Percentiles rank a stretch among this genome's conserved stretches.
Conservation (phyloP, 495 filamentous ascomycete genomes). For the Daldinia loculata region DNA sequence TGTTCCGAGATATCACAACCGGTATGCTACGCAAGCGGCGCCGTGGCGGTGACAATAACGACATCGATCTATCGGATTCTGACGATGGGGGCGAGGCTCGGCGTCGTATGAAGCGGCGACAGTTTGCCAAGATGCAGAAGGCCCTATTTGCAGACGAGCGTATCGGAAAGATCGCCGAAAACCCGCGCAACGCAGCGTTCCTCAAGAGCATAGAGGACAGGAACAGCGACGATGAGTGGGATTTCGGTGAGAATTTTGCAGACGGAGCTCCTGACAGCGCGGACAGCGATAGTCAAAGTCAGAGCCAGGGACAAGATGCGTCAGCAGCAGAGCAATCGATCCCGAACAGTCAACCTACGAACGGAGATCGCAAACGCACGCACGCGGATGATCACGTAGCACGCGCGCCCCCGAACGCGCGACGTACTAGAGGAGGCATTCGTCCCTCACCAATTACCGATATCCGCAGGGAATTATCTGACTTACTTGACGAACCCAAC, state of each 20-base stretch:
- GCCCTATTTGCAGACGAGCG: slow-evolving; percentile 90
- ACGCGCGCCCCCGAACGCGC: slow-evolving; percentile 64
- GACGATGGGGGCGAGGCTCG: slow-evolving; percentile 83
- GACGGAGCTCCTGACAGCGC: slow-evolving; percentile 56
- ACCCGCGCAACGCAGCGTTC: slow-evolving; percentile 91
- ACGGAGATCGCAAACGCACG: slow-evolving; percentile 38
- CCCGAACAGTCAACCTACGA: slow-evolving; percentile 56
- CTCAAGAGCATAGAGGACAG: slow-evolving; percentile 87
- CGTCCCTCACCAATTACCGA: slow-evolving; percentile 77
- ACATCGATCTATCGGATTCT: slow-evolving; percentile 84
- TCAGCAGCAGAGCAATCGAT: slow-evolving; percentile 41
- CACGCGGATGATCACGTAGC: slow-evolving; percentile 62
- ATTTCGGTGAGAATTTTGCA: slow-evolving; percentile 71
- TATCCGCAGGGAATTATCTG: slow-evolving; percentile 80
- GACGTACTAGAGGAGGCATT: slow-evolving; percentile 67
- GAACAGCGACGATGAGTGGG: slow-evolving; percentile 79
- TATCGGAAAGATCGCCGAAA: slow-evolving; percentile 86
- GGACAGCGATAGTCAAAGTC: slow-evolving; percentile 48
- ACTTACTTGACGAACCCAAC: slow-evolving; percentile 79
- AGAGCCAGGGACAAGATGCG: slow-evolving; percentile 17
- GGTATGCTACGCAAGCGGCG: slow-evolving; percentile 83
- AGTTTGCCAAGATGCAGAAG: slow-evolving; percentile 92
- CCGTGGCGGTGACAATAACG: slow-evolving; percentile 63
- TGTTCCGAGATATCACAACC: slow-evolving; percentile 90
- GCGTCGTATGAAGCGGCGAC: slow-evolving; percentile 80